These are phyloP conservation scores for Fraxinus excelsior DNA, from an alignment of 257 asterid species.

Conservation along the genomic window DNA sequence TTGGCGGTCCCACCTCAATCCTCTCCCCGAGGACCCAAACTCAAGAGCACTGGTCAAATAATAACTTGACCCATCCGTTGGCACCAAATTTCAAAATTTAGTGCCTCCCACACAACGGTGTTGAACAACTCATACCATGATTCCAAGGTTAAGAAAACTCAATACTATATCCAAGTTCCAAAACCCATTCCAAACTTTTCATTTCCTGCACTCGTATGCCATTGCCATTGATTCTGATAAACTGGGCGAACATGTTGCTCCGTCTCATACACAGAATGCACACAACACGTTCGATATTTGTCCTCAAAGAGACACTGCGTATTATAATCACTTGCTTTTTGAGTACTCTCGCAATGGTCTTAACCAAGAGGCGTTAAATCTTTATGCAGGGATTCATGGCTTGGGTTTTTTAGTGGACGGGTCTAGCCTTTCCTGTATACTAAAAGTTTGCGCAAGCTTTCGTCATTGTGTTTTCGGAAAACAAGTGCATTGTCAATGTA, in stretches of 20 bases:
- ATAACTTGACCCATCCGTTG: not conserved
- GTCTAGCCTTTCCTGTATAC: slow-evolving; percentile 65
- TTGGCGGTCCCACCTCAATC: not conserved
- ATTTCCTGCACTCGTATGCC: slow-evolving; percentile 28
- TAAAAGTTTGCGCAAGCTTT: slow-evolving; percentile 67
- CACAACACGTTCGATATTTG: slow-evolving; percentile 55
- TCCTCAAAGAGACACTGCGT: slow-evolving; percentile 45
- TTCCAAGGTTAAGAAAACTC: slow-evolving; percentile 35
- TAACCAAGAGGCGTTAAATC: slow-evolving; percentile 51
- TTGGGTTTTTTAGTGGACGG: slow-evolving; percentile 54
- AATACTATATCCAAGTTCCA: slow-evolving; percentile 29
- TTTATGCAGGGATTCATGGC: slow-evolving; percentile 51
- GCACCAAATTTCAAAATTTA: not conserved
- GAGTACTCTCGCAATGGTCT: slow-evolving; percentile 52
- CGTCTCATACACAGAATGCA: slow-evolving; percentile 23
- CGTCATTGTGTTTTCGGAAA: slow-evolving; percentile 45
- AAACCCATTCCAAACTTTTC: slow-evolving; percentile 27
- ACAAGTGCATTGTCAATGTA: slow-evolving; percentile 72
- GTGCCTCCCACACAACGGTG: not conserved
- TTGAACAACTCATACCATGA: slow-evolving; percentile 37
- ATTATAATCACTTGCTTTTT: slow-evolving; percentile 64
- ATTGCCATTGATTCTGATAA: slow-evolving; percentile 27
- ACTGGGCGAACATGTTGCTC: not conserved
- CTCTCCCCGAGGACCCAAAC: not conserved
- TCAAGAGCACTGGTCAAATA: not conserved